Conservation (phyloP, 306 rosid species). For the Sesbania bispinosa region DNA sequence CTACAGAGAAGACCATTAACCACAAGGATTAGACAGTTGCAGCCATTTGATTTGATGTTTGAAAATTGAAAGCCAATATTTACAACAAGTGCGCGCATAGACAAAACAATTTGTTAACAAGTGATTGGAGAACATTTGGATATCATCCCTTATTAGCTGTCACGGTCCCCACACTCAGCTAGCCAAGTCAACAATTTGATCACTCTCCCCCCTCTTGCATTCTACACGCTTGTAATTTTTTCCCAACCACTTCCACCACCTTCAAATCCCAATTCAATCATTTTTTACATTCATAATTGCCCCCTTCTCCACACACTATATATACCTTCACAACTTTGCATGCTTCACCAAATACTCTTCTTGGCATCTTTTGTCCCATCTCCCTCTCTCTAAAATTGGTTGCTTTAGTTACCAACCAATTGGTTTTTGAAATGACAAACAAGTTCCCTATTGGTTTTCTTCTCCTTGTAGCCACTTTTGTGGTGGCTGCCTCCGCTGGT, state of each 20-base stretch:
- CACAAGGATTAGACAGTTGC: conserved; percentile 11
- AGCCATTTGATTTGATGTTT: conserved; percentile 17
- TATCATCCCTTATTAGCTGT: conserved; percentile 34
- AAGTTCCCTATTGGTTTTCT: not conserved
- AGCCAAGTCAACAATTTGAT: conserved; percentile 33
- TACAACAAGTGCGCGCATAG: too few species aligned
- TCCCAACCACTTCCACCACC: conserved; percentile 25
- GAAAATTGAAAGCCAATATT: not conserved
- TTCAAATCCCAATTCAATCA: not conserved
- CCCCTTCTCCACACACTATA: not conserved
- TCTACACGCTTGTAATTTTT: not conserved
- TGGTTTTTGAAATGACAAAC: not conserved
- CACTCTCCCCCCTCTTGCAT: not conserved
- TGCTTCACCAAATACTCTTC: conserved; percentile 24
- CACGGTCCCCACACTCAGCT: conserved; percentile 23
- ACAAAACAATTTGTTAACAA: not conserved
- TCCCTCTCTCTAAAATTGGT: not conserved
- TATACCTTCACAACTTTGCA: conserved; percentile 29
- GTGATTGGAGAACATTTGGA: conserved; percentile 19
- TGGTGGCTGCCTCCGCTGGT: conserved; percentile 5
- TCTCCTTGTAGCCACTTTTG: not conserved
- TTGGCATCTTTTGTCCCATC: not conserved
- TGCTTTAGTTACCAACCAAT: not conserved
- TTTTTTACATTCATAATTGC: conserved; percentile 10
- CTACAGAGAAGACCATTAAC: not conserved